Base-by-base conservation (phyloP, 1,139 yeast genomes). In the Debaryomyces psychrophilus region DNA sequence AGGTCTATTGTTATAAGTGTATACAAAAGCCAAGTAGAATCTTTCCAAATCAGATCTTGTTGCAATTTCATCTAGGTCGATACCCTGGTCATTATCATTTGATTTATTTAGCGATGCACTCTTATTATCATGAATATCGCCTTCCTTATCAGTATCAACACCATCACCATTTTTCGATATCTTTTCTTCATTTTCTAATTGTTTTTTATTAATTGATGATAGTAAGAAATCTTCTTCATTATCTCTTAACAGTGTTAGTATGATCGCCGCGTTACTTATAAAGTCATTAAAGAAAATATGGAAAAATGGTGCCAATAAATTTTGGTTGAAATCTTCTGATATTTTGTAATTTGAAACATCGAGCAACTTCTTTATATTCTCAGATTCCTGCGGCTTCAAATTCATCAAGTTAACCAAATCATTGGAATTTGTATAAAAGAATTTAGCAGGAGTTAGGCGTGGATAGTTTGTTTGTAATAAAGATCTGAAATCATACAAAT, bases 31-130 rank as follows among this genome's bases (percentile, higher is more conserved):
- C 56, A 90, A 65, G 60, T 90, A 92, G 57, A 93, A 89, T 51
- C 97, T 76, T 62, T 93, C 99, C 44, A 93, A 71, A 54, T 93
- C 97, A 1, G 93, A 87, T 50, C 87, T 83, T 15, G 85, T 81
- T 2, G 88, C 77, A 29, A 85, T 71, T 48, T 76, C 82, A 51
- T 81, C 86, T 47, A 76, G 64, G 54, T 77, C 71, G 36, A 76
- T 44, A 9, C 53, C 52, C 26, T 50, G 50, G 18, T 49, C 58
- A n/a, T 49, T 12, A 17, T 17, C 27, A 23, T 7, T 23, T n/a
- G 28, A n/a, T n/a, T n/a, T 15, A 20, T 28, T 29, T 7, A 11
- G n/a, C 5, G 11, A 17, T 5, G 11, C 4, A 7, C 12, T 41
- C 22, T 39, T 33, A 7, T 41, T 46, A 31, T 46, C 39, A 4